Evolutionary conservation across 495 filamentous ascomycete genomes (phyloP).

Genomic region (Penicillium mononematosum): DNA sequence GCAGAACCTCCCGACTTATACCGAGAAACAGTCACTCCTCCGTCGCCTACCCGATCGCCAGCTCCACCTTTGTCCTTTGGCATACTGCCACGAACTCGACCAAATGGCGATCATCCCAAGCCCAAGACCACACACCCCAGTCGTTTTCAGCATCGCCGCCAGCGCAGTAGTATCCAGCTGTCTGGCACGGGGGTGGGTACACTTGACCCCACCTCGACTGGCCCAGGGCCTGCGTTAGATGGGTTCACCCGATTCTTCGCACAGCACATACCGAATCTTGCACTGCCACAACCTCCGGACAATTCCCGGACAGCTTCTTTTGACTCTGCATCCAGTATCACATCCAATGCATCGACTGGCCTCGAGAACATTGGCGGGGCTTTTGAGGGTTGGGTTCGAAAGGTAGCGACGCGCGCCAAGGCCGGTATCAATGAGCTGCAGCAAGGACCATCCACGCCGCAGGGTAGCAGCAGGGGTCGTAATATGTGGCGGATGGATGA

Average conservation of each 20-base stretch:
- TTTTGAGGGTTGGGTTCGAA: conserved; percentile 86
- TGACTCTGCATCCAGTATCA: conserved; percentile 43
- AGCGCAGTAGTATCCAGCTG: conserved; percentile 50
- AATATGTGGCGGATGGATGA: conserved; percentile 55
- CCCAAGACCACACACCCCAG: conserved; percentile 20
- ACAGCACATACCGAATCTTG: conserved; percentile 70
- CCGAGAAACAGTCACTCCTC: conserved; percentile 35
- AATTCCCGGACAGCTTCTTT: conserved; percentile 38
- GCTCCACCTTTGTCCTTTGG: conserved; percentile 28
- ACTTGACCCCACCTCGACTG: conserved; percentile 62
- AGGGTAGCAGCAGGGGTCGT: conserved; percentile 33
- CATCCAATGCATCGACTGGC: conserved; percentile 50
- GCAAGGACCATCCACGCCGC: conserved; percentile 32
- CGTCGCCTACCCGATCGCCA: conserved; percentile 36
- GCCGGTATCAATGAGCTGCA: conserved; percentile 43
- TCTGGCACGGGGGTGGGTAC: conserved; percentile 83
- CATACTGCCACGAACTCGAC: conserved; percentile 21
- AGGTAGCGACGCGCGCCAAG: conserved; percentile 59
- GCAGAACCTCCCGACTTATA: conserved; percentile 39
- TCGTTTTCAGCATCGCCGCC: conserved; percentile 36
- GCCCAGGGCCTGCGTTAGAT: conserved; percentile 78
- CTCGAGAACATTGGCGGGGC: conserved; percentile 82
- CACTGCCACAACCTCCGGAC: conserved; percentile 39
- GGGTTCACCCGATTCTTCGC: conserved; percentile 76
- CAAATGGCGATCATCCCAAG: conserved; percentile 21